Conservation (phyloP, 1,284 basidiomycete species). For the Puccinia coronata region DNA sequence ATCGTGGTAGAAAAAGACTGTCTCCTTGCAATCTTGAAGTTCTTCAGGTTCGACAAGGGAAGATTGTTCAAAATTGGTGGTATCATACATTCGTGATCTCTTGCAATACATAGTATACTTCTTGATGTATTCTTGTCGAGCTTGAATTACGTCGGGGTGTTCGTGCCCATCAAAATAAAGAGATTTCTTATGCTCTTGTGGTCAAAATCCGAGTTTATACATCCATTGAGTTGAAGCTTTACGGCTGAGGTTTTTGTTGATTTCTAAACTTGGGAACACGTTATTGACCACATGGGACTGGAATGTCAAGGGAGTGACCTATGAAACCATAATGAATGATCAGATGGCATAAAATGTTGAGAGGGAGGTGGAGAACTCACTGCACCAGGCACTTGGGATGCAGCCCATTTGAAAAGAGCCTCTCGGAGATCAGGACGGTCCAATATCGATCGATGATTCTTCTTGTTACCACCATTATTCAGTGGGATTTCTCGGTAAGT, state of each 20-base stretch:
- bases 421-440: not conserved
- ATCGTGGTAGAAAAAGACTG: not conserved
- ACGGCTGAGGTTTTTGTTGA: not conserved
- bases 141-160: not conserved
- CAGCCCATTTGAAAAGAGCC: constrained; percentile 13
- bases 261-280: not conserved
- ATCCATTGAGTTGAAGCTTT: not conserved
- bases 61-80: not conserved
- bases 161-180: too few species aligned
- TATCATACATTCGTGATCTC: not conserved
- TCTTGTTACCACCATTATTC: not conserved
- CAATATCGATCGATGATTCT: not conserved
- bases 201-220: constrained; percentile 20
- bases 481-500: not conserved
- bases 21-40: not conserved
- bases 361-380: not conserved
- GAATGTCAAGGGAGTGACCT: not conserved
- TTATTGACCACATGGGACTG: constrained; percentile 1
- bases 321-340: not conserved
- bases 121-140: not conserved
- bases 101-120: too few species aligned
- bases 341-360: not conserved
- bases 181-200: too few species aligned
- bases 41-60: not conserved
- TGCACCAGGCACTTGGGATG: not conserved